These are phyloP conservation scores for Chrysoporthe puriensis DNA, from an alignment of 2,329 filamentous ascomycete genomes.

Conservation along the genomic window DNA sequence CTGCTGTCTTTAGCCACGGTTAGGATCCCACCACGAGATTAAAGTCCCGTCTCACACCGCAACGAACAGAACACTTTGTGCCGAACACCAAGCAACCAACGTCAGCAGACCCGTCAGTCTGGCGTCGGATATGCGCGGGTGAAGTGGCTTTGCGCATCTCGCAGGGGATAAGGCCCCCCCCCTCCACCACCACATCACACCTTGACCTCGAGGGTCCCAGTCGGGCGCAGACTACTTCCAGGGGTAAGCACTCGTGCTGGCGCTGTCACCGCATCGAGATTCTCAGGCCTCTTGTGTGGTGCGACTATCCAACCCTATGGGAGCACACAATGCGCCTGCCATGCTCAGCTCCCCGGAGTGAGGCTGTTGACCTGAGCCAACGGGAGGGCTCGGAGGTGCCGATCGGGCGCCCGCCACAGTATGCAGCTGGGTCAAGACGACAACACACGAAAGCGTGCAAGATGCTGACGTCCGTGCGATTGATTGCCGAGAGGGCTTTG, in stretches of 20 bases:
- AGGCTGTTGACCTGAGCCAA: constrained; percentile 24
- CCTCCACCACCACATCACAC: not conserved
- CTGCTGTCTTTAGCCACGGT: not conserved
- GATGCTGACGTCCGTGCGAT: not conserved
- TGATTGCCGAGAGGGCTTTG: not conserved
- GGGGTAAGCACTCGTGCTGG: not conserved
- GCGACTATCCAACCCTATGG: not conserved
- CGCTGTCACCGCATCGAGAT: not conserved
- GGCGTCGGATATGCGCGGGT: not conserved
- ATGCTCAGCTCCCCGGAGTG: constrained; percentile 10
- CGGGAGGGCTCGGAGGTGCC: constrained; percentile 18
- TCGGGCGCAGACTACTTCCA: not conserved
- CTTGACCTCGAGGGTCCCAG: too few species aligned
- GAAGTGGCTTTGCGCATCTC: not conserved
- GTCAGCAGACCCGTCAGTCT: not conserved
- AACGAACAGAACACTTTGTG: not conserved
- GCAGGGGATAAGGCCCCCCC: not conserved
- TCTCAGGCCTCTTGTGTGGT: not conserved
- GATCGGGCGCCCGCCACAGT: constrained; percentile 6
- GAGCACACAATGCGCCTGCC: not conserved
- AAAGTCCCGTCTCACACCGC: constrained; percentile 7
- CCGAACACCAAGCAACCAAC: constrained; percentile 1
- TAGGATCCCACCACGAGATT: not conserved
- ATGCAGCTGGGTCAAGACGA: constrained; percentile 7
- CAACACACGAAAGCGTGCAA: not conserved